Conservation (phyloP, 345 rosid genomes). For the Melaleuca quinquenervia region DNA sequence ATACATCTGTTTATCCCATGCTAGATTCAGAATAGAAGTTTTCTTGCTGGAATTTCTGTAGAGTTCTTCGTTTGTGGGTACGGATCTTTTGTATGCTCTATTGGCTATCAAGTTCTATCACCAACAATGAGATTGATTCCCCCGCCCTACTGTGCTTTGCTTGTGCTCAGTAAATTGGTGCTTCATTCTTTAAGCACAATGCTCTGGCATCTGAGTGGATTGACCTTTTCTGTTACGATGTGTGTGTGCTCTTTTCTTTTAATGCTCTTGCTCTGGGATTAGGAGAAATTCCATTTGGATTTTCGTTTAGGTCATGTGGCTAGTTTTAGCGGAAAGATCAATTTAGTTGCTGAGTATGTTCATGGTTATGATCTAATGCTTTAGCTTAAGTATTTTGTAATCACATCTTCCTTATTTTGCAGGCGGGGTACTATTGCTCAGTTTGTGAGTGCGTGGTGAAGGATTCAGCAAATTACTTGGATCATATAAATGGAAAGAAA, state of each 20-base stretch:
- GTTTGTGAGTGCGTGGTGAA: slow-evolving; percentile 97
- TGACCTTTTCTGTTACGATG: neutral
- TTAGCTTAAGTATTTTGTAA: neutral
- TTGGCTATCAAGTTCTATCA: neutral
- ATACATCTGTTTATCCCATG: neutral
- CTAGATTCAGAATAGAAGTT: neutral
- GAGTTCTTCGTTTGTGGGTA: neutral
- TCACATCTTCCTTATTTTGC: slow-evolving; percentile 6
- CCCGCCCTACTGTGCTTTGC: neutral
- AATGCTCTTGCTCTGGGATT: neutral
- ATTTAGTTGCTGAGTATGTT: neutral
- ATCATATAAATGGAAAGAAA: slow-evolving; percentile 97
- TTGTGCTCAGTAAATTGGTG: neutral
- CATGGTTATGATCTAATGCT: neutral
- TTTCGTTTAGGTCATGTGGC: neutral
- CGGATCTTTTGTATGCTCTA: neutral
- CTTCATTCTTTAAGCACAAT: neutral
- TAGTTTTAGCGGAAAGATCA: neutral
- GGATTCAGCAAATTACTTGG: slow-evolving; percentile 99
- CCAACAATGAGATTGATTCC: neutral
- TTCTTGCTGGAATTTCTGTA: neutral
- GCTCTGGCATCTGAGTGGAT: neutral
- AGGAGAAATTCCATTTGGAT: neutral
- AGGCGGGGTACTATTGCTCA: slow-evolving; percentile 95
- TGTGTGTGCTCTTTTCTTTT: neutral